A percentile compares a stretch with the other conserved stretches of the same genome.
phyloP scores from a whole-genome alignment of 345 rosid genomes.

The Linum lewisii region DNA sequence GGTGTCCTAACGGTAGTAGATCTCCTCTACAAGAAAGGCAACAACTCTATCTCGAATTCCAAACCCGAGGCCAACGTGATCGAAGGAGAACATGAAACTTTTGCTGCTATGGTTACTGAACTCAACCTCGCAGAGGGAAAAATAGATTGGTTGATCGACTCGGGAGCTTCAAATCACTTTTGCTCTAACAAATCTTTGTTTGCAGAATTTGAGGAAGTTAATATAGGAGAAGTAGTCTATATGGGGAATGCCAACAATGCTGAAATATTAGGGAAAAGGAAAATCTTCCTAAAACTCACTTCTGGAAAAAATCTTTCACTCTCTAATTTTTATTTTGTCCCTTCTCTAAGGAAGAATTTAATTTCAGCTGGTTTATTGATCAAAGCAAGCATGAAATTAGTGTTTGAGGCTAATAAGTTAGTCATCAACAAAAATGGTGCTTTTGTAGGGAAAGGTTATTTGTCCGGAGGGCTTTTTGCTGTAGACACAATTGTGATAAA shows the following conservation, averaged over 20 bases:
- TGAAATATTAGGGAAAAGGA: background rate
- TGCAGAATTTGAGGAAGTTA: background rate
- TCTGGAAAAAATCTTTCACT: background rate
- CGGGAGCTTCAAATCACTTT: background rate
- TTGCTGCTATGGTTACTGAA: background rate
- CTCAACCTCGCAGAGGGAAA: background rate
- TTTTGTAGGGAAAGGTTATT: conserved; percentile 1
- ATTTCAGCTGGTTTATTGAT: background rate
- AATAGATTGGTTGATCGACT: background rate
- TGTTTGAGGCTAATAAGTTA: background rate
- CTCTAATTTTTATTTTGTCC: background rate
- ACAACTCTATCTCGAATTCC: background rate
- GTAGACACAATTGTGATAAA: background rate
- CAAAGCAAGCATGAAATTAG: background rate
- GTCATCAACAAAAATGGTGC: background rate
- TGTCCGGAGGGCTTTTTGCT: background rate
- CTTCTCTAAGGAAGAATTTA: background rate
- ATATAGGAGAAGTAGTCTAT: background rate
- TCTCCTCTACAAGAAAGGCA: background rate
- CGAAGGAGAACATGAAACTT: background rate
- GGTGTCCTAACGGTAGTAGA: no score
- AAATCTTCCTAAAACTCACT: background rate
- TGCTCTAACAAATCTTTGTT: background rate
- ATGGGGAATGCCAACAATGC: background rate
- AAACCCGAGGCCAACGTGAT: background rate